phyloP scores from a whole-genome alignment of 306 rosid genomes.

The Gynostemma pentaphyllum region DNA sequence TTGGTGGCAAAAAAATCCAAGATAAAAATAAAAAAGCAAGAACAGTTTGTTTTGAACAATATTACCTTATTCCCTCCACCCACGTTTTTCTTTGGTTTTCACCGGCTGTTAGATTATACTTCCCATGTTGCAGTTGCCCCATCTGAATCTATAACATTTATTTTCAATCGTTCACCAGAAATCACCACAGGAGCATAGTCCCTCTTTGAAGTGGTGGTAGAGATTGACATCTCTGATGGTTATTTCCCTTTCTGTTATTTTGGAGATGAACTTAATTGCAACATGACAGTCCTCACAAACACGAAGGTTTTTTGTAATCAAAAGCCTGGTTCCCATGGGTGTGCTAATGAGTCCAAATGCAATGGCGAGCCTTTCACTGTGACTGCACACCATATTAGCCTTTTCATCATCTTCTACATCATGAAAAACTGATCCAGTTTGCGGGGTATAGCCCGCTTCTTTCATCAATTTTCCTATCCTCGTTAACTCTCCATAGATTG shows the following conservation, averaged over 20 bases:
- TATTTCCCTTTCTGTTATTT: slow-evolving; percentile 51
- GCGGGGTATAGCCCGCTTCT: slow-evolving; percentile 66
- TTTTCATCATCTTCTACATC: slow-evolving; percentile 82
- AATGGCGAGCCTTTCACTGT: slow-evolving; percentile 74
- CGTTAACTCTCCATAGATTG: slow-evolving; percentile 53
- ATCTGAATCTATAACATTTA: neutral
- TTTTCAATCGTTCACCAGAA: slow-evolving; percentile 32
- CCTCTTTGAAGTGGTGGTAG: slow-evolving; percentile 60
- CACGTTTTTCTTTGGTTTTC: too few species aligned
- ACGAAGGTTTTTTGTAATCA: slow-evolving; percentile 61
- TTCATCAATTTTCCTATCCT: slow-evolving; percentile 48
- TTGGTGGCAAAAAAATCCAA: too few species aligned
- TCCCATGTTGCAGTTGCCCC: too few species aligned
- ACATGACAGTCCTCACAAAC: slow-evolving; percentile 70
- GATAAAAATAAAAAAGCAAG: too few species aligned
- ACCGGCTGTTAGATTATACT: too few species aligned
- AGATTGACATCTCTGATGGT: slow-evolving; percentile 67
- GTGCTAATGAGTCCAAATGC: slow-evolving; percentile 75
- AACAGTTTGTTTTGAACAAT: too few species aligned
- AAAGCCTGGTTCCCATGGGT: slow-evolving; percentile 40
- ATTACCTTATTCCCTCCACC: too few species aligned
- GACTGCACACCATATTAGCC: slow-evolving; percentile 48
- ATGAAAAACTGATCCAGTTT: slow-evolving; percentile 57
- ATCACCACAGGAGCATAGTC: slow-evolving; percentile 54
- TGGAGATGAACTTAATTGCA: slow-evolving; percentile 56